phyloP scores from a whole-genome alignment of 148 eudicot species.

The Selenicereus undatus region DNA sequence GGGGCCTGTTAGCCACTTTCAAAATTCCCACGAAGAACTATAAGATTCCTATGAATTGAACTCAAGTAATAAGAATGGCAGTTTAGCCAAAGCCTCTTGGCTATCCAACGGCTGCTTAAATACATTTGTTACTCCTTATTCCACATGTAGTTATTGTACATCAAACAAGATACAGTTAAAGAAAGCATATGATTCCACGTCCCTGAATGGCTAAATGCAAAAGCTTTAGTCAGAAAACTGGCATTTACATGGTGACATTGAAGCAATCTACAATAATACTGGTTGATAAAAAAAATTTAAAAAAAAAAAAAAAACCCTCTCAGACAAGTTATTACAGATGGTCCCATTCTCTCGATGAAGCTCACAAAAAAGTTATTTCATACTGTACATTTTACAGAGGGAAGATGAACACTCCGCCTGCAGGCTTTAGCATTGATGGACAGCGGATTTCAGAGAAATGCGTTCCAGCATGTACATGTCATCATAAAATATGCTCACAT shows the following conservation, averaged over 20 bases:
- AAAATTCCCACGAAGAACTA: no score
- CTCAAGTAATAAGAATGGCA: no score
- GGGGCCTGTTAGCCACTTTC: no score
- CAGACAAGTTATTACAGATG: background rate
- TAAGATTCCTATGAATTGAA: no score
- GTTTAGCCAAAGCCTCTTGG: no score
- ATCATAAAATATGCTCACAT: background rate
- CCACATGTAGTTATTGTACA: no score
- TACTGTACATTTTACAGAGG: slow-evolving; percentile 17
- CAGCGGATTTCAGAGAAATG: no score
- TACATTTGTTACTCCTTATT: no score
- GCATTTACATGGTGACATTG: slow-evolving; percentile 8
- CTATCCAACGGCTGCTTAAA: no score
- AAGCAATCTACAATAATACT: slow-evolving; percentile 8
- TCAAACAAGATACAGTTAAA: background rate
- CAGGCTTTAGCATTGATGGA: no score
- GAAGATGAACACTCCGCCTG: slow-evolving; percentile 15
- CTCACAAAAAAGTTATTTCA: background rate
- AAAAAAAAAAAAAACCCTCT: background rate
- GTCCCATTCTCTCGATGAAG: background rate
- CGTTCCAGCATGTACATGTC: background rate
- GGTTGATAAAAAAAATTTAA: no score
- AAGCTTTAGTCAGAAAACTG: slow-evolving; percentile 7
- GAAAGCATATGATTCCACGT: background rate
- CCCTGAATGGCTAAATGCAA: background rate